Conservation (phyloP, 2,329 filamentous ascomycete genomes). For the Ascosphaera apis region DNA sequence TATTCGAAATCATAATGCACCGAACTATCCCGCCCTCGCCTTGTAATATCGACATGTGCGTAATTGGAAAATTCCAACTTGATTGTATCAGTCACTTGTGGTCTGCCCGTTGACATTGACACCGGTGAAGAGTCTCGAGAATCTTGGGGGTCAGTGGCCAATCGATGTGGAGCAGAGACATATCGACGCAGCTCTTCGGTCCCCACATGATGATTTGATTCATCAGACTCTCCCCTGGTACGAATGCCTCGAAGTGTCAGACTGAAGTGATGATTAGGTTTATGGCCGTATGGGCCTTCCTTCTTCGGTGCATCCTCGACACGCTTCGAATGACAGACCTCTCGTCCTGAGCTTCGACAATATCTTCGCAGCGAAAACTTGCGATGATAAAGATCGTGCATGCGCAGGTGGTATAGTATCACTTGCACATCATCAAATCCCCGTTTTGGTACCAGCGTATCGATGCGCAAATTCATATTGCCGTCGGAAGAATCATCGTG, state of each 20-base stretch:
- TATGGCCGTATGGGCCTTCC: no score
- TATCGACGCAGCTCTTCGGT: no score
- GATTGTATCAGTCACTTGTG: slow-evolving; percentile 48
- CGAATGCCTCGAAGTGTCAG: slow-evolving; percentile 29
- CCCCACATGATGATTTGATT: slow-evolving; percentile 33
- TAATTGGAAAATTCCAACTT: slow-evolving; percentile 96
- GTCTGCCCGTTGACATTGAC: slow-evolving; percentile 2
- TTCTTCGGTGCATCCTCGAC: no score
- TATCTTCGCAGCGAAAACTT: slow-evolving; percentile 84
- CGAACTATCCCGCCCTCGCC: slow-evolving; percentile 38
- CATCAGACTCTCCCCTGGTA: slow-evolving; percentile 37
- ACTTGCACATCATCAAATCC: slow-evolving; percentile 38
- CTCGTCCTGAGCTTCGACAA: slow-evolving; percentile 74
- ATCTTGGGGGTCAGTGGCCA: slow-evolving; percentile 14
- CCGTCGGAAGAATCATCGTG: slow-evolving; percentile 89
- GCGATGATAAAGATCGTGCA: slow-evolving; percentile 70
- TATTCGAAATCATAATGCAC: slow-evolving; percentile 84
- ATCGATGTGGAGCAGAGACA: no score
- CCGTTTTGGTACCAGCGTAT: slow-evolving; percentile 42
- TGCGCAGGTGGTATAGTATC: slow-evolving; percentile 77
- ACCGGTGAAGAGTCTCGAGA: slow-evolving; percentile 5
- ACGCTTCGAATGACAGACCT: slow-evolving; percentile 67
- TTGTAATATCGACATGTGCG: slow-evolving; percentile 63
- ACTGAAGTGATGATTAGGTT: slow-evolving; percentile 36
- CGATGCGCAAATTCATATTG: slow-evolving; percentile 87